Percentiles rank a stretch among this genome's conserved stretches.
Evolutionary conservation across 345 rosid genomes (phyloP).

Genomic region (Linum trigynum): DNA sequence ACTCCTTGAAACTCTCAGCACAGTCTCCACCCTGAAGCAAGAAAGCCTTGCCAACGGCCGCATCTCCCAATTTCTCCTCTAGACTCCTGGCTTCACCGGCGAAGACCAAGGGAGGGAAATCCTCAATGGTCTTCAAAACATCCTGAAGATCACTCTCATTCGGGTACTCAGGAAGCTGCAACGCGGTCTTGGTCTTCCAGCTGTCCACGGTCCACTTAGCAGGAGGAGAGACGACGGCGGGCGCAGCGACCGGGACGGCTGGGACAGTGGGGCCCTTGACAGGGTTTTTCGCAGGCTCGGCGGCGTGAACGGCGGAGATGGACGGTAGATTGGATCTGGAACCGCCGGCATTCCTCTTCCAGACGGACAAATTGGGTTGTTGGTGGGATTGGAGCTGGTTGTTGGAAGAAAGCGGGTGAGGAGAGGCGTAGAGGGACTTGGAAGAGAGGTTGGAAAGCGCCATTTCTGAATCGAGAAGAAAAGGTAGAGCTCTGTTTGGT

Average conservation of each 20-base stretch:
- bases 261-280: background rate
- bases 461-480: slow-evolving; percentile 22
- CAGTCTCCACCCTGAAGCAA: background rate
- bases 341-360: background rate
- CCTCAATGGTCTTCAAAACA: background rate
- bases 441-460: slow-evolving; percentile 56
- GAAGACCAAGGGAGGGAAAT: background rate
- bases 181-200: background rate
- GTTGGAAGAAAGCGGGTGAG: slow-evolving; percentile 8
- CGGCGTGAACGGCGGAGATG: background rate
- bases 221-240: background rate
- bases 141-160: background rate
- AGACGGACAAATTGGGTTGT: background rate
- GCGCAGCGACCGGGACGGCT: background rate
- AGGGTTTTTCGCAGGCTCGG: background rate
- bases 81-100: background rate
- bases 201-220: background rate
- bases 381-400: slow-evolving; percentile 1
- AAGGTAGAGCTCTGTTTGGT: slow-evolving; percentile 6
- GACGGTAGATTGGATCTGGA: background rate
- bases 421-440: slow-evolving; percentile 30
- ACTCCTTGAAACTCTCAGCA: background rate
- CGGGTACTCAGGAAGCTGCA: background rate
- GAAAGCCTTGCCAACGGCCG: background rate
- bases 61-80: background rate